Conservation (phyloP, 257 asterid species). For the Solanum clarkiae region DNA sequence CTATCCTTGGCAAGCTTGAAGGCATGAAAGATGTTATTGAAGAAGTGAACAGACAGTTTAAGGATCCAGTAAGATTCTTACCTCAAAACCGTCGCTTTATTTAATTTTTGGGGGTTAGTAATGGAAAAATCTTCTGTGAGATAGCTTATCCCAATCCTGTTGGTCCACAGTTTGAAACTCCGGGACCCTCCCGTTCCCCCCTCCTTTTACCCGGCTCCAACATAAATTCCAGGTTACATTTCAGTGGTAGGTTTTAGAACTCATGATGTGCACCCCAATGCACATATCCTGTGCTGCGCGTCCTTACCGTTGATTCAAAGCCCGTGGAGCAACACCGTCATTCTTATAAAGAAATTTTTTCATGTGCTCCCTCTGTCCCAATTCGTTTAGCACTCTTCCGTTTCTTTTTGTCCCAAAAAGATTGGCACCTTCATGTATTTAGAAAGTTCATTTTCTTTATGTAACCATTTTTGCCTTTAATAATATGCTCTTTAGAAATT, state of each 20-base stretch:
- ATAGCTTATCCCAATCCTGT: not conserved
- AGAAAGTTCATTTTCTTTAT: not conserved
- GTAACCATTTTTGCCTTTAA: not conserved
- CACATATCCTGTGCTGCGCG: not conserved
- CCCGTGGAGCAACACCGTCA: not conserved
- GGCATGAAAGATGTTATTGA: conserved; percentile 92
- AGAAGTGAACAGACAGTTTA: conserved; percentile 86
- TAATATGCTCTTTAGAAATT: not conserved
- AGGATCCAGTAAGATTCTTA: conserved; percentile 70
- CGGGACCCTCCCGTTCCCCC: not conserved
- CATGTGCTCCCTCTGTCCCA: not conserved
- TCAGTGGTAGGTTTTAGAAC: not conserved
- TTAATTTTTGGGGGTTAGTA: not conserved
- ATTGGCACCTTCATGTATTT: not conserved
- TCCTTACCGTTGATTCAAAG: not conserved
- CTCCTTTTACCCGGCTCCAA: not conserved
- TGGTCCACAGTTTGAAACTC: not conserved
- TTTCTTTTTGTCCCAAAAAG: not conserved
- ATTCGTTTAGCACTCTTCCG: not conserved
- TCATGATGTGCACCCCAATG: not conserved
- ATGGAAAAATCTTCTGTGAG: not conserved
- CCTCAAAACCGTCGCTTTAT: not conserved
- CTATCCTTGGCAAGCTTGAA: conserved; percentile 82
- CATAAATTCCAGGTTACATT: not conserved
- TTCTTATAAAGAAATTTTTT: not conserved